These are phyloP conservation scores for Penicillium roqueforti DNA, from an alignment of 495 filamentous ascomycete genomes.

Conservation along the genomic window DNA sequence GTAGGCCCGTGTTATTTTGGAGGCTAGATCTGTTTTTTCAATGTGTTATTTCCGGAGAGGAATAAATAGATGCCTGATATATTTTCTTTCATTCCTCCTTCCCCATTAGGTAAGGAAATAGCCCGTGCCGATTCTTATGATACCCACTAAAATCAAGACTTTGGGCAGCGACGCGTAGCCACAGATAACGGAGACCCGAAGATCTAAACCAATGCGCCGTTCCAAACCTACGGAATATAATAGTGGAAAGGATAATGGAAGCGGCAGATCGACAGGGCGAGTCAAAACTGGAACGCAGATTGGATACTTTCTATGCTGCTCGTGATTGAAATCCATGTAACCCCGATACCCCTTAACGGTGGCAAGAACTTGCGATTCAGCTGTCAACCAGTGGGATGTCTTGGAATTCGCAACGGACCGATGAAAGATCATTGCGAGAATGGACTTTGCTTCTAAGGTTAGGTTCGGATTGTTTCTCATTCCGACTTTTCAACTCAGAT, in stretches of 20 bases:
- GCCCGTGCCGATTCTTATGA: neutral
- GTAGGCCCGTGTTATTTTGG: neutral
- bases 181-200: neutral
- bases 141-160: neutral
- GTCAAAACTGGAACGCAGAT: neutral
- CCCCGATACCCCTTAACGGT: neutral
- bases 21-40: neutral
- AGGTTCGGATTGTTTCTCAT: neutral
- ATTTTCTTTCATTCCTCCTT: neutral
- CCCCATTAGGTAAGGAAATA: neutral
- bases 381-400: neutral
- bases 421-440: neutral
- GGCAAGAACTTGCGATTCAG: slow-evolving; percentile 1
- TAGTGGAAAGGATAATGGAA: slow-evolving; percentile 12
- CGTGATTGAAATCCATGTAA: slow-evolving; percentile 1
- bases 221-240: slow-evolving; percentile 12
- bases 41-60: no score
- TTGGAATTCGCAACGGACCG: slow-evolving; percentile 2
- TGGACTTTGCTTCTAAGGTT: neutral
- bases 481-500: neutral
- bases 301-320: neutral
- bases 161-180: slow-evolving; percentile 1
- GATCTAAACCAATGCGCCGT: slow-evolving; percentile 15
- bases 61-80: neutral
- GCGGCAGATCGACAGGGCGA: slow-evolving; percentile 2